Base-by-base conservation (phyloP, 2,329 filamentous ascomycete species). In the Geoglossum cookeanum region DNA sequence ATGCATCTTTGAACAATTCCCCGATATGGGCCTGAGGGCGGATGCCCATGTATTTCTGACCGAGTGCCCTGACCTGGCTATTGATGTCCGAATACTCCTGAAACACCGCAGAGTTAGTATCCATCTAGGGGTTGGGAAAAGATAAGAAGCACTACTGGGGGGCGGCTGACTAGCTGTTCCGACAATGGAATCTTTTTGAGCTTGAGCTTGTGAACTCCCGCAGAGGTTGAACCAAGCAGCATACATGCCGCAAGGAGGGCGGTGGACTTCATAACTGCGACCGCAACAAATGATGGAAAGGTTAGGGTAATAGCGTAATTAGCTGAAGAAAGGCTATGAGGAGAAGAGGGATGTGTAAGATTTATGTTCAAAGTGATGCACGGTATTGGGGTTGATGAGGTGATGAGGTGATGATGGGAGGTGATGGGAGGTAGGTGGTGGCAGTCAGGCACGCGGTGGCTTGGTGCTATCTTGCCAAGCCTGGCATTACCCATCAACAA, bases 21-120 rank as follows among this genome's bases (percentile, higher is more conserved):
- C 90, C 80, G 67, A 78, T 73, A 65, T 88, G 84, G 62, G 72
- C 71, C 63, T 84, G 74, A 53, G 85, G 83, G 64, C 85, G 83
- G 65, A 82, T 71, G 62, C 90, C 89, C 80, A 97, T 85, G 78
- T 96, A 96, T 80, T 97, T 98, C 78, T 97, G 91, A 62, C 87
- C 83, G 60, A 98, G 81, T 61, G 83, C 81, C 69, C 84, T 81
- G 64, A 88, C 78, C 68, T 97, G 91, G 61, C 82, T 76, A 68
- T 88, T 81, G 68, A 98, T 82, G 68, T 85, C 86, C 68, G 85
- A 79, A 63, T 81, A 75, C 69, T 86, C 80, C 87, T 92, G 61
- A 47, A 49, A 22, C 32, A 17, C 27, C 6, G 17, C 37, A 9
- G 29, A 9, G 57, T 47, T 39, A 29, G 57, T 58, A 55, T 57